phyloP scores from a whole-genome alignment of 2,329 filamentous ascomycete species.

The Calycina herbarum region DNA sequence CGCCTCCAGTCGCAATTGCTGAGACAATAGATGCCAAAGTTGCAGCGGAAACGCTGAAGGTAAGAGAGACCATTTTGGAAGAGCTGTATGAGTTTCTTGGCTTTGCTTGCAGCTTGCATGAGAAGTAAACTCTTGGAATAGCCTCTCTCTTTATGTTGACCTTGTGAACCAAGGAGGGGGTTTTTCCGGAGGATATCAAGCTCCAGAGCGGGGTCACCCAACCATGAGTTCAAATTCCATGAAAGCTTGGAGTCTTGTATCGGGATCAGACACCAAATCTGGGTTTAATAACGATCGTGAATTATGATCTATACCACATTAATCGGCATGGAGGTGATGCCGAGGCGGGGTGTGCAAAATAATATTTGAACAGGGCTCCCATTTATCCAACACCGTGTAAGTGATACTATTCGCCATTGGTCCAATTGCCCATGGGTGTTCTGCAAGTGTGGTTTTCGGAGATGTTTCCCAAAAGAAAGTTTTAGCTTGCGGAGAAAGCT shows the following conservation, averaged over 20 bases:
- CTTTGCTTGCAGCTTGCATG: background rate
- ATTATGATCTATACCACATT: background rate
- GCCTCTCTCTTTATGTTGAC: background rate
- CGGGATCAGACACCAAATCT: background rate
- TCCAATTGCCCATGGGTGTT: background rate
- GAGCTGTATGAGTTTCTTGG: background rate
- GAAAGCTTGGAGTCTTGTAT: background rate
- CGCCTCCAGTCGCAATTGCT: constrained; percentile 39
- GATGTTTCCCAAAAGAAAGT: constrained; percentile 2
- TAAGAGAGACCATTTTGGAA: constrained; percentile 14
- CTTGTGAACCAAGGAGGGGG: background rate
- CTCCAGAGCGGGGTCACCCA: too few relatives aligned
- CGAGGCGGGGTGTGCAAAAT: background rate
- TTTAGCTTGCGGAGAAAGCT: constrained; percentile 6
- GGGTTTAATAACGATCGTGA: background rate
- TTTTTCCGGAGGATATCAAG: background rate
- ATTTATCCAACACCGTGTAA: background rate
- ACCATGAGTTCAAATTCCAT: too few relatives aligned
- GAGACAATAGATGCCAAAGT: constrained; percentile 17
- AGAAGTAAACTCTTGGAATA: background rate
- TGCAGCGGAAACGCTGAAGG: constrained; percentile 20
- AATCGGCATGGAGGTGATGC: background rate
- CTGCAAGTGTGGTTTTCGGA: background rate
- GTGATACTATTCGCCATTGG: background rate
- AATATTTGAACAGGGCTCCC: background rate